Conservation (phyloP, 1,284 basidiomycete species). For the Moniliella sp. region DNA sequence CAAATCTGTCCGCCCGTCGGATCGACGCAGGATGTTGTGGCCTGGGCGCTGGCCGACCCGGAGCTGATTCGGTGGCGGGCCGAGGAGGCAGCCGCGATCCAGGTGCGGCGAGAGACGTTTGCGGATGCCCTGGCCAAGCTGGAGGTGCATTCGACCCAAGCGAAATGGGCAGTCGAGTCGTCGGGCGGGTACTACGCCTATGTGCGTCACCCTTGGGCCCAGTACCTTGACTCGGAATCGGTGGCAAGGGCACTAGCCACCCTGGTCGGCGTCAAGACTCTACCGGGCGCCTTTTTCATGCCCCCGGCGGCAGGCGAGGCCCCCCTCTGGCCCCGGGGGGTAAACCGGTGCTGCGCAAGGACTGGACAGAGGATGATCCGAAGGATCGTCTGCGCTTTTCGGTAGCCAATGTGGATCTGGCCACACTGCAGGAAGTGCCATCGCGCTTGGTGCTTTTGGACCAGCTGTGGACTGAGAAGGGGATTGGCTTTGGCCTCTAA, state of each 20-base stretch:
- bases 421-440: not conserved
- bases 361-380: too few relatives aligned
- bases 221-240: slow-evolving; percentile 3
- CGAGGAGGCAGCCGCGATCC: slow-evolving; percentile 40
- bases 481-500: not conserved
- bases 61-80: slow-evolving; percentile 36
- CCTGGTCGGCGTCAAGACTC: slow-evolving; percentile 13
- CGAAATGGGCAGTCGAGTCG: slow-evolving; percentile 24
- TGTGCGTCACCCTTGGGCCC: slow-evolving; percentile 14
- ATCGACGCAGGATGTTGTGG: slow-evolving; percentile 12
- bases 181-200: slow-evolving; percentile 33
- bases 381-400: not conserved
- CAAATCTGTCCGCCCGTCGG: slow-evolving; percentile 29
- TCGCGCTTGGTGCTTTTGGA: not conserved
- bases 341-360: too few relatives aligned
- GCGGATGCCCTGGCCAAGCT: slow-evolving; percentile 28
- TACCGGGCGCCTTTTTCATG: slow-evolving; percentile 5
- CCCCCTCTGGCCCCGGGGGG: too few relatives aligned
- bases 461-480: not conserved
- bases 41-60: slow-evolving; percentile 14
- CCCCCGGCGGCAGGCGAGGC: not conserved
- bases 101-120: slow-evolving; percentile 47
- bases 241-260: slow-evolving; percentile 13
- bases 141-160: slow-evolving; percentile 4
- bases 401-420: not conserved